Conservation (phyloP, 306 rosid species). For the Cicer chorassanicum region DNA sequence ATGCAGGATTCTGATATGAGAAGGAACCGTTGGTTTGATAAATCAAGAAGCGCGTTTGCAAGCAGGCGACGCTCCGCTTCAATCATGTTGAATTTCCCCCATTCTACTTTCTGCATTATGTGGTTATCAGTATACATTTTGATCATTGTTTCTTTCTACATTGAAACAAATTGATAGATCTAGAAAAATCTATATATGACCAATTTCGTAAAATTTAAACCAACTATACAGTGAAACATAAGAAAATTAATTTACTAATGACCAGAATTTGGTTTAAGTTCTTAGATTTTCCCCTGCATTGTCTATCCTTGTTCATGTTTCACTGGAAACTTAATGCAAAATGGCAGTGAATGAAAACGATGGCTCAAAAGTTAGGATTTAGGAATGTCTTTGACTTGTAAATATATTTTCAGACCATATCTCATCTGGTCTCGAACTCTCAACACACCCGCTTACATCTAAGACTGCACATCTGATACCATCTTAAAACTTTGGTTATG, state of each 20-base stretch:
- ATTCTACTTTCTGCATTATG: conserved; percentile 59
- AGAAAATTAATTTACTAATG: background rate
- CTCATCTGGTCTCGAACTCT: too few relatives aligned
- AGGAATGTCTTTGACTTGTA: too few relatives aligned
- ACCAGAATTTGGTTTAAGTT: background rate
- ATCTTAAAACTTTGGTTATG: too few relatives aligned
- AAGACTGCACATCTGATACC: too few relatives aligned
- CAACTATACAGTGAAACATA: background rate
- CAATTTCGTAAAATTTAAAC: background rate
- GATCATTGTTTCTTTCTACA: background rate
- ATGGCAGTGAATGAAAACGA: background rate
- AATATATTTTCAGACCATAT: too few relatives aligned
- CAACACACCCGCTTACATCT: too few relatives aligned
- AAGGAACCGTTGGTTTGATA: conserved; percentile 80
- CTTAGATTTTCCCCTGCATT: background rate
- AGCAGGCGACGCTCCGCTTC: conserved; percentile 85
- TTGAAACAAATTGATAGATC: conserved; percentile 5
- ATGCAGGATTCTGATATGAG: conserved; percentile 84
- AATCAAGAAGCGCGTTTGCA: conserved; percentile 79
- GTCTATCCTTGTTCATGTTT: background rate
- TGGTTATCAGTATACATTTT: background rate
- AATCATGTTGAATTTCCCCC: conserved; percentile 84
- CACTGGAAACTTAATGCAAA: background rate
- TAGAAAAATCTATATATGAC: background rate
- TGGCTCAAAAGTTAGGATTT: too few relatives aligned